Evolutionary conservation across 371 early-diverging fungal species (phyloP), one percentile per base, ranked within the genome.

Genomic region (Enterospora canceri): DNA sequence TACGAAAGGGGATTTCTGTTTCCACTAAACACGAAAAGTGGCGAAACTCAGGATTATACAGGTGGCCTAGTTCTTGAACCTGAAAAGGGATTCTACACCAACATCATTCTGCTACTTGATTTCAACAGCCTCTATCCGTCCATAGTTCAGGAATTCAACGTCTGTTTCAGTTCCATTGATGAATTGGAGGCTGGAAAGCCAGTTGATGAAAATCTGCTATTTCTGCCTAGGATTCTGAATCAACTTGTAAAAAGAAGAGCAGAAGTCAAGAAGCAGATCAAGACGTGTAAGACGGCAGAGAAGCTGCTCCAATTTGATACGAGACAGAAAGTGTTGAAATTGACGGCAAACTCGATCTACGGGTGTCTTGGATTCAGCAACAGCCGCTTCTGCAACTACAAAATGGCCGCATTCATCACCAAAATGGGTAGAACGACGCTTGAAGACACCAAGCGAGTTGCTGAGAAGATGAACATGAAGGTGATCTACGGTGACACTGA

Each of bases 401-500:
- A 88, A 0, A 82, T 99, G 57, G 99, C 99, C 33, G 88, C 91
- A 87, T 83, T 93, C 53, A 92, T 97, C 66, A 97, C 99, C 0
- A 83, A 86, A 34, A 88, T 90, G 67, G 99, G 99, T 29, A 87
- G 99, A 68, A 91, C 91, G 78, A 91, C 96, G 82, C 79, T 99
- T 51, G 91, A 90, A 74, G 86, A 86, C 62, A 93, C 99, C 0
- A 91, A 91, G 29, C 84, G 88, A 35, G 79, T 92, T 18, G 94
- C 94, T 1, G 62, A 72, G 46, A 15, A 63, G 48, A 50, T 68
- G 21, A 63, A 71, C 23, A 35, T 75, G 79, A 53, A 58, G 75
- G 92, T 97, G 16, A 91, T 99, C 78, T 99, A 99, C 80, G 99
- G 99, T 71, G 99, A 99, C 79, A 99, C 99, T 0, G 99, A 99